These are phyloP conservation scores for Aphanomyces stellatus DNA, from an alignment of 352 stramenopile species.

Conservation along the genomic window DNA sequence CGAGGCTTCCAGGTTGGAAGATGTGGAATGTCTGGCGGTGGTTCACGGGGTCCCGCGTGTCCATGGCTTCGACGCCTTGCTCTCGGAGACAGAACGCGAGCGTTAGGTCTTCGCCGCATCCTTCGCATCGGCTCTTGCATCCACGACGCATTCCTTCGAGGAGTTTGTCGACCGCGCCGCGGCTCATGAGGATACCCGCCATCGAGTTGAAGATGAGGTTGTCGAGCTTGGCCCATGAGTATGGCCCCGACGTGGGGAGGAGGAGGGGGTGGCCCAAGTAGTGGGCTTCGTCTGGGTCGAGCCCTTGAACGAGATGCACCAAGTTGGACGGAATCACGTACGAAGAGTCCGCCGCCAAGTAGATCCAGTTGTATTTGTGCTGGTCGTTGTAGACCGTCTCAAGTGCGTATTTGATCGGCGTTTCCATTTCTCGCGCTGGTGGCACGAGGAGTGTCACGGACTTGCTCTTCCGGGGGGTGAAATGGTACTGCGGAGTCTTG, in stretches of 20 bases:
- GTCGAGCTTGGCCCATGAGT: conserved; percentile 18
- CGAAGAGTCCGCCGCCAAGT: conserved; percentile 17
- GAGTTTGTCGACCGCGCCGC: conserved; percentile 11
- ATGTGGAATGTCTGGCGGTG: conserved; percentile 10
- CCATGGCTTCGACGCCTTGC: background rate
- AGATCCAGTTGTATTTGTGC: conserved; percentile 17
- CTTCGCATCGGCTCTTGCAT: background rate
- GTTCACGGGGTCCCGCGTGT: conserved; percentile 2
- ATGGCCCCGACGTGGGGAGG: conserved; percentile 10
- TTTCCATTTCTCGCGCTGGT: conserved; percentile 1
- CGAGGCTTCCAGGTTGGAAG: conserved; percentile 16
- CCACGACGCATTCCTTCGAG: background rate
- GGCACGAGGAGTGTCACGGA: conserved; percentile 14
- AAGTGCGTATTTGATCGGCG: conserved; percentile 8
- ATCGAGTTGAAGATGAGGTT: conserved; percentile 19
- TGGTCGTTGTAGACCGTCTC: conserved; percentile 5
- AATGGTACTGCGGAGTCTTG: conserved; percentile 4
- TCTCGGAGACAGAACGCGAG: conserved; percentile 18
- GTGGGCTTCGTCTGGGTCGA: conserved; percentile 13
- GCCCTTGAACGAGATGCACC: conserved; percentile 15
- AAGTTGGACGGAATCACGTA: conserved; percentile 19
- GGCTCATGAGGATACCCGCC: conserved; percentile 13
- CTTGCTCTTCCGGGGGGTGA: background rate
- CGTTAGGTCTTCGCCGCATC: conserved; percentile 12
- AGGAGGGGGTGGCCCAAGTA: conserved; percentile 13